These are phyloP conservation scores for Lodderomyces elongisporus DNA, from an alignment of 1,139 yeast genomes.

Conservation along the genomic window DNA sequence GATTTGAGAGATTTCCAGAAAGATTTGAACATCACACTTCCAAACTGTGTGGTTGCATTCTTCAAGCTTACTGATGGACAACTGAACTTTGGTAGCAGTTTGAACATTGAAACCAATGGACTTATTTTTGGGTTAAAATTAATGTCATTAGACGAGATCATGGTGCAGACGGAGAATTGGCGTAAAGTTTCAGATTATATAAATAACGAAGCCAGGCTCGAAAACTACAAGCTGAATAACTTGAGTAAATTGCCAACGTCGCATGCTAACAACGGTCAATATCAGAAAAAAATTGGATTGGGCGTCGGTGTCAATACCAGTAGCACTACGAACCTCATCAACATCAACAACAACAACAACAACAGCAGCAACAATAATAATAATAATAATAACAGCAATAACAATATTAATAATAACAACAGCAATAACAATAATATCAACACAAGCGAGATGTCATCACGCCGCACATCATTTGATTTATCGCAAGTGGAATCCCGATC, in stretches of 20 bases:
- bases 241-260: slow-evolving; percentile 24
- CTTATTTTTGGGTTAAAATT: slow-evolving; percentile 59
- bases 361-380: no score
- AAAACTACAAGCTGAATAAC: slow-evolving; percentile 17
- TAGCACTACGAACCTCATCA: not conserved
- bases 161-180: slow-evolving; percentile 63
- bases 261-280: slow-evolving; percentile 19
- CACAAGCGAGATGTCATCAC: slow-evolving; percentile 9
- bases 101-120: slow-evolving; percentile 50
- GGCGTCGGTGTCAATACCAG: not conserved
- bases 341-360: not conserved
- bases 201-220: slow-evolving; percentile 23
- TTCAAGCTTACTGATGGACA: slow-evolving; percentile 68
- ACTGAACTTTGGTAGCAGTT: slow-evolving; percentile 37
- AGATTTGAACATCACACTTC: slow-evolving; percentile 54
- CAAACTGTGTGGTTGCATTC: slow-evolving; percentile 57
- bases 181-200: slow-evolving; percentile 53
- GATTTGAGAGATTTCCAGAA: slow-evolving; percentile 63
- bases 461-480: slow-evolving; percentile 8
- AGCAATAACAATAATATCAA: not conserved
- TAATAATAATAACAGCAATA: not conserved
- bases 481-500: slow-evolving; percentile 5
- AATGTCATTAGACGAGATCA: slow-evolving; percentile 62
- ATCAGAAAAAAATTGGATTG: slow-evolving; percentile 19
- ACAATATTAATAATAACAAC: not conserved